Percentiles rank a stretch among this genome's conserved stretches.
These are phyloP conservation scores for Penicillium sp. DNA, from an alignment of 2,329 filamentous ascomycete species.

Conservation along the genomic window DNA sequence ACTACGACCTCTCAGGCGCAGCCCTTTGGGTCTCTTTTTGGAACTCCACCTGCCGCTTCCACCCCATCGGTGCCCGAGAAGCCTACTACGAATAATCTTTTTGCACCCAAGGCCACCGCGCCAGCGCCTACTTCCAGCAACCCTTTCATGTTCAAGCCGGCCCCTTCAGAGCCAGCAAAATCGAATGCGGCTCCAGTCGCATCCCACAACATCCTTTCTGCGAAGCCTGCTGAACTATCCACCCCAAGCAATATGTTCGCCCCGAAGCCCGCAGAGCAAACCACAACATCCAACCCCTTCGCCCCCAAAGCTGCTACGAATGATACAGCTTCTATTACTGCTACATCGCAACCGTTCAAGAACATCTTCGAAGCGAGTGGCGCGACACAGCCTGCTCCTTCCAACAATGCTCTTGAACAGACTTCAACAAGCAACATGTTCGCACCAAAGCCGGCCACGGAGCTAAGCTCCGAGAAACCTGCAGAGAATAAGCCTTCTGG, in stretches of 20 bases:
- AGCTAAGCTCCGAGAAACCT: neutral
- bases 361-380: constrained; percentile 7
- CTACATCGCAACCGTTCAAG: constrained; percentile 11
- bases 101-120: neutral
- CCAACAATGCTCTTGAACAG: neutral
- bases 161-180: neutral
- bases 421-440: neutral
- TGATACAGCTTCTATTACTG: neutral
- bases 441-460: neutral
- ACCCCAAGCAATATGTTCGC: constrained; percentile 8
- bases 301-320: constrained; percentile 1
- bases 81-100: neutral
- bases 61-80: constrained; percentile 5
- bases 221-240: constrained; percentile 7
- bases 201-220: constrained; percentile 6
- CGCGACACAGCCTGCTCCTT: neutral
- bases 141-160: neutral
- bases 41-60: constrained; percentile 2
- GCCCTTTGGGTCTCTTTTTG: constrained; percentile 12
- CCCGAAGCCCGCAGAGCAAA: constrained; percentile 2
- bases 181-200: neutral
- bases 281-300: neutral
- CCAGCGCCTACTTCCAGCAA: neutral
- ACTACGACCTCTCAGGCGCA: constrained; percentile 1
- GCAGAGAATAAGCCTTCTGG: constrained; percentile 20